These are phyloP conservation scores for Waitea zeae DNA, from an alignment of 1,284 basidiomycete species.

Conservation along the genomic window DNA sequence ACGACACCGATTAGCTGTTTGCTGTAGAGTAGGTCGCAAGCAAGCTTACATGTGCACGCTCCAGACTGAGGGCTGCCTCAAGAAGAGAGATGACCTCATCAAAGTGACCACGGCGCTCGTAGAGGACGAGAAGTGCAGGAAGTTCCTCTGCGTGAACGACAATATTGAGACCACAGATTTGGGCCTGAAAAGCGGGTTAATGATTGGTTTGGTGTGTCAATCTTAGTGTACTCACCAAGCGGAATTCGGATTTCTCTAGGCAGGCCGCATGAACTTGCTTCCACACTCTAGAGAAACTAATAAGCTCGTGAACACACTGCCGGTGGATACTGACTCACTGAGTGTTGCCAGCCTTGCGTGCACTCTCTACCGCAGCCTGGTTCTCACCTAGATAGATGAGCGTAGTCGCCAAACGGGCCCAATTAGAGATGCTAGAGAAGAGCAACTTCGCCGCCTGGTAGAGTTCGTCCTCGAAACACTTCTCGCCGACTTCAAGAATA, in stretches of 20 bases:
- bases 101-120: conserved; percentile 88
- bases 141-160: conserved; percentile 94
- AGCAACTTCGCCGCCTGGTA: conserved; percentile 95
- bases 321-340: no score
- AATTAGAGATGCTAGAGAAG: conserved; percentile 96
- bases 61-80: conserved; percentile 89
- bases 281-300: conserved; percentile 49
- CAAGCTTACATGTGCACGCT: conserved; percentile 93
- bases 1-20: conserved; percentile 16
- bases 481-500: conserved; percentile 90
- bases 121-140: conserved; percentile 63
- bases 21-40: conserved; percentile 33
- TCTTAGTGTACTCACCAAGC: conserved; percentile 45
- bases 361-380: conserved; percentile 95
- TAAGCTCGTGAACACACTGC: conserved; percentile 15
- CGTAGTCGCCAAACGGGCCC: conserved; percentile 94
- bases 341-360: conserved; percentile 96
- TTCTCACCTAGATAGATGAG: conserved; percentile 98
- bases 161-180: conserved; percentile 96
- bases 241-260: conserved; percentile 94
- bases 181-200: no score
- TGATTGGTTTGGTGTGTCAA: conserved; percentile 5
- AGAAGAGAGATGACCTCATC: conserved; percentile 86
- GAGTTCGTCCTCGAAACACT: conserved; percentile 96
- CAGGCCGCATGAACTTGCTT: conserved; percentile 99